Percentiles rank a stretch among this genome's conserved stretches.
Conservation (phyloP, 495 filamentous ascomycete species). For the Thermothielavioides terrestris region DNA sequence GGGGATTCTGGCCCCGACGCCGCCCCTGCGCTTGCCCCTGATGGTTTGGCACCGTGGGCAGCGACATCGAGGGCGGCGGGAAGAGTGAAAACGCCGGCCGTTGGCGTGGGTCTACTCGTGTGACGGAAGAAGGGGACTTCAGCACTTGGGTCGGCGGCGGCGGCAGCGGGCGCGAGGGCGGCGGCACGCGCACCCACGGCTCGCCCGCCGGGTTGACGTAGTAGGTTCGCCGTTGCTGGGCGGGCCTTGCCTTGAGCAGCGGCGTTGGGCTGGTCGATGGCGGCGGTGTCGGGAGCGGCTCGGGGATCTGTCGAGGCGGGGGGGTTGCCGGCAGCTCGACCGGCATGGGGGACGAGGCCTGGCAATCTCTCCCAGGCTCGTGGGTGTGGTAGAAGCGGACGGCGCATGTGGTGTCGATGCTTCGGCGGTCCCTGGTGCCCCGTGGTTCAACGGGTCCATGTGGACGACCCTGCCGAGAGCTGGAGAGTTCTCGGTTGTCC, state of each 20-base stretch:
- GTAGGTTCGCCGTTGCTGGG: background rate
- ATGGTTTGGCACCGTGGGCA: too few species aligned
- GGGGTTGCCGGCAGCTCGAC: conserved; percentile 8
- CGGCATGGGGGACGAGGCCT: background rate
- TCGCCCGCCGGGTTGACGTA: conserved; percentile 17
- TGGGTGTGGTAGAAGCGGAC: conserved; percentile 6
- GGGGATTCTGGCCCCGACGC: too few species aligned
- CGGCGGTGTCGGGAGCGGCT: background rate
- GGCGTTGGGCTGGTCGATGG: background rate
- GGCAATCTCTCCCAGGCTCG: background rate
- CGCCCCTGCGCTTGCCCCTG: too few species aligned
- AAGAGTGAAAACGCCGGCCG: conserved; percentile 1
- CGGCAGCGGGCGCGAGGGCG: conserved; percentile 5
- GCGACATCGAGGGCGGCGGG: background rate
- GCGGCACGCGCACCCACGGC: conserved; percentile 13
- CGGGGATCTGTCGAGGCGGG: background rate
- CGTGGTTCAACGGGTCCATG: too few species aligned
- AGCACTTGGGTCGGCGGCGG: background rate
- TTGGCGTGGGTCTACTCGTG: background rate
- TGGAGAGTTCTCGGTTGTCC: background rate
- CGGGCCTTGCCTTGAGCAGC: background rate
- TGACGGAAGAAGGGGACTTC: background rate
- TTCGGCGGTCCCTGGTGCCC: background rate
- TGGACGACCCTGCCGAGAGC: background rate
- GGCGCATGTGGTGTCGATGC: conserved; percentile 11